Base-by-base conservation (phyloP, 192 early-diverging fungal species). In the Martensiomyces pterosporus region DNA sequence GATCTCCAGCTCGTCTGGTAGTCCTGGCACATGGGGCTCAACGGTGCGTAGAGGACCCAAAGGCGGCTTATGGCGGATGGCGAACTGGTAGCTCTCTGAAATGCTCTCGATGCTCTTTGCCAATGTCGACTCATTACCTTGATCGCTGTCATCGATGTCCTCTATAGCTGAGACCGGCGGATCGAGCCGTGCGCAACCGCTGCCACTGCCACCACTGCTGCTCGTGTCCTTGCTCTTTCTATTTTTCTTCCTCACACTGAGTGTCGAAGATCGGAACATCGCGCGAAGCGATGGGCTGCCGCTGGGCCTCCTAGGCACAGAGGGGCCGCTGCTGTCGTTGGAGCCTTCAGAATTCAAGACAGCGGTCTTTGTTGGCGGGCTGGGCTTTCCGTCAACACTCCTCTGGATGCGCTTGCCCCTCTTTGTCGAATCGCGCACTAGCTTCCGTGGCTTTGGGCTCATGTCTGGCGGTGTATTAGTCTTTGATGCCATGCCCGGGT, bases 81-180 rank as follows among this genome's bases (percentile, higher is more conserved):
- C 49, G 39, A 73, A 60, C 47, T 65, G 62, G 40, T 73, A 73
- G 50, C 43, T 65, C 21, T 73, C 69, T 0, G 62, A 73, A 5
- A 73, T 51, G 47, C 69, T 65, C 23, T 65, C 69, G 18, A 54
- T 57, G 49, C 69, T 73, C 10, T 53, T 50, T 17, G 47, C 41
- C 24, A 73, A 49, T 21, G 47, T 39, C 24, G 52, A 48, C 35
- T 29, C 25, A 13, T 45, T 43, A 9, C 32, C 25, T 3, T 19
- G 48, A 13, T 48, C 38, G 10, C 47, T 19, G 8, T 18, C 3
- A 15, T 22, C 18, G 0, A 32, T 23, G n/a, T 42, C 27, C 9
- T 41, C 38, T 4, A 21, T 24, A 21, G 24, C 49, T 3, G 37
- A 18, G 25, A 24, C 7, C 46, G 18, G 52, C 36, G 1, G 52